phyloP scores from a whole-genome alignment of 805 yeast genomes.

The Zygosaccharomyces kombuchaensis region DNA sequence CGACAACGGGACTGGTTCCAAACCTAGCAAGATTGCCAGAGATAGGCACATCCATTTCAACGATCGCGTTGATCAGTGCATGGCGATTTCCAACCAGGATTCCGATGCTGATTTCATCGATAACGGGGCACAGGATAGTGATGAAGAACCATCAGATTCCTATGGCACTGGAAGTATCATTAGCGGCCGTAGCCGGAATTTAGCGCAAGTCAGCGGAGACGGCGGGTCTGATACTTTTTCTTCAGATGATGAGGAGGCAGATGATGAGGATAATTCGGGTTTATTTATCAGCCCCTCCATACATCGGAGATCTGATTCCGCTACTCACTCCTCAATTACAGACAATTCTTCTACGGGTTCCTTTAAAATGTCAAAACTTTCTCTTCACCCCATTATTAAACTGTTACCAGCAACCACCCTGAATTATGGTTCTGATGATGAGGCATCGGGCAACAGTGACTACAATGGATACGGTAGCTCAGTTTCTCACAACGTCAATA shows the following conservation, averaged over 20 bases:
- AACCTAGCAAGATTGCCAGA: constrained; percentile 12
- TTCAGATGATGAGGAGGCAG: constrained; percentile 25
- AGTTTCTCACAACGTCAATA: constrained; percentile 67
- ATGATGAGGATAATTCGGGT: constrained; percentile 34
- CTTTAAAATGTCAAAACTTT: constrained; percentile 10
- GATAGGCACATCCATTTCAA: constrained; percentile 81
- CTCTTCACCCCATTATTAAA: constrained; percentile 56
- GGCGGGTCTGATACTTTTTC: constrained; percentile 7
- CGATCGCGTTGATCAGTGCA: constrained; percentile 92
- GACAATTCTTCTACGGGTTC: constrained; percentile 28
- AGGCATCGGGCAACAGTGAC: constrained; percentile 41
- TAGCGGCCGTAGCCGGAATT: constrained; percentile 1
- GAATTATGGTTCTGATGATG: constrained; percentile 69
- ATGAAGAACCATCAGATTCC: constrained; percentile 34
- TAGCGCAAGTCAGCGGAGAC: constrained; percentile 3
- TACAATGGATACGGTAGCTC: constrained; percentile 45
- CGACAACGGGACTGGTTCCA: constrained; percentile 4
- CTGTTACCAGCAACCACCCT: constrained; percentile 81
- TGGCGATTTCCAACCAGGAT: constrained; percentile 49
- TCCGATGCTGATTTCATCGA: constrained; percentile 20
- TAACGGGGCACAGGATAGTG: constrained; percentile 7
- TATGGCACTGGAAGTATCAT: constrained; percentile 12
- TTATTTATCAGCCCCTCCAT: constrained; percentile 33
- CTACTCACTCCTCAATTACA: constrained; percentile 25
- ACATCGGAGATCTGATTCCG: constrained; percentile 28